Percentiles rank a stretch among this genome's conserved stretches.
phyloP scores from a whole-genome alignment of 2,329 filamentous ascomycete species.

The Exophiala spinifera region DNA sequence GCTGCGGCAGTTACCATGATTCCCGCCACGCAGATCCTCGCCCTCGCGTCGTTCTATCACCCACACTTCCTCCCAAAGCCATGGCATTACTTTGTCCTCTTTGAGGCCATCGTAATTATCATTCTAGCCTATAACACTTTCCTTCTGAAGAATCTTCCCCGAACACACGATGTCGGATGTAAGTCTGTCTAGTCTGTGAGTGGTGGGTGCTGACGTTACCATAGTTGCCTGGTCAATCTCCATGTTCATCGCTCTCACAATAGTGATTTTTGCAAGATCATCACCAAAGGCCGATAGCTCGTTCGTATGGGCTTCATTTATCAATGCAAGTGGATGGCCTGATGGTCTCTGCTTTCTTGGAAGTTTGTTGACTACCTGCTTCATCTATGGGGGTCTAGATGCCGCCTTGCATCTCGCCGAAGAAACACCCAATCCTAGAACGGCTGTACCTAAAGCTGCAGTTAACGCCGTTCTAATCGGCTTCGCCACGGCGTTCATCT shows the following conservation, averaged over 20 bases:
- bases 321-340: conserved; percentile 15
- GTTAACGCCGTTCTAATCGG: conserved; percentile 35
- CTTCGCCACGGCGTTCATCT: conserved; percentile 32
- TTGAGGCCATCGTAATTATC: too few relatives aligned
- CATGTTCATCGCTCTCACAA: conserved; percentile 26
- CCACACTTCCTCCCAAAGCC: too few relatives aligned
- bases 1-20: conserved; percentile 29
- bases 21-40: conserved; percentile 28
- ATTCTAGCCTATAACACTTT: too few relatives aligned
- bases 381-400: conserved; percentile 39
- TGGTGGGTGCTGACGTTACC: too few relatives aligned
- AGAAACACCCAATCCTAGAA: conserved; percentile 34
- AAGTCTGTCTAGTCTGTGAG: too few relatives aligned
- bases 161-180: too few relatives aligned
- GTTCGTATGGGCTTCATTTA: conserved; percentile 18
- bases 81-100: too few relatives aligned
- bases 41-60: not conserved
- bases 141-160: too few relatives aligned
- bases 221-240: not conserved
- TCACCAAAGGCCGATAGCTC: conserved; percentile 4
- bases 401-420: conserved; percentile 40
- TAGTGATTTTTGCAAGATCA: conserved; percentile 30
- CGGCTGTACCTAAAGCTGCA: conserved; percentile 35
- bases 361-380: conserved; percentile 38
- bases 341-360: conserved; percentile 37